A percentile compares a stretch with the other conserved stretches of the same genome.
Evolutionary conservation across 2,329 filamentous ascomycete species (phyloP).

Genomic region (Aspergillus texensis): DNA sequence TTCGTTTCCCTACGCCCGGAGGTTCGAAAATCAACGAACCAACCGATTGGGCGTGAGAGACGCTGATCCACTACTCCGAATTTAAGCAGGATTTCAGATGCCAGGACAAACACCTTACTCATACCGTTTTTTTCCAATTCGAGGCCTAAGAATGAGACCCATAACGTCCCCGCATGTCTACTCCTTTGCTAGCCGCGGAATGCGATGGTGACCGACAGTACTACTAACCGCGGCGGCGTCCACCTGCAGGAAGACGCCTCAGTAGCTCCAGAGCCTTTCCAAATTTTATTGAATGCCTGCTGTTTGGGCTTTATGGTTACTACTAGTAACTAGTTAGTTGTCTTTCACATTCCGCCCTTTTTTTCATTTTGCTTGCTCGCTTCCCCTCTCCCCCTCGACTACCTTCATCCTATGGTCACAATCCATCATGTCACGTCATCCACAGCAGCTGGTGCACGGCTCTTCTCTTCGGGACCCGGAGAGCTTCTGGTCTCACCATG

Average conservation of each 20-base stretch:
- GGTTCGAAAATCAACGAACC: not conserved
- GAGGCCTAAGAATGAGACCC: not conserved
- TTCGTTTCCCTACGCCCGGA: not conserved
- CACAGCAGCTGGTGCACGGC: constrained; percentile 54
- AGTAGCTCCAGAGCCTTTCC: not conserved
- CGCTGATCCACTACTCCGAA: not conserved
- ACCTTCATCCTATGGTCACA: constrained; percentile 2
- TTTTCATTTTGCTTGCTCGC: not conserved
- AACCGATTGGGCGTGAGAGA: not conserved
- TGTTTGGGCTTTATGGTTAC: not conserved
- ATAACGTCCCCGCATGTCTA: not conserved
- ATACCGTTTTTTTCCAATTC: not conserved
- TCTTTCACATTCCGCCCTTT: not conserved
- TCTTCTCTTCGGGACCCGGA: constrained; percentile 69
- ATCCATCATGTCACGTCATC: constrained; percentile 31
- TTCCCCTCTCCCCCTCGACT: not conserved
- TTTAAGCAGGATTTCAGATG: not conserved
- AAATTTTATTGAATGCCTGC: not conserved
- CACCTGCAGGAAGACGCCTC: constrained; percentile 5
- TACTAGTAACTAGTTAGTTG: not conserved
- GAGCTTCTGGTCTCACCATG: constrained; percentile 75
- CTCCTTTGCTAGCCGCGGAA: constrained; percentile 5
- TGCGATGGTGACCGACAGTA: not conserved
- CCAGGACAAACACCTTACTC: not conserved
- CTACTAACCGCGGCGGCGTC: not conserved